A percentile compares a stretch with the other conserved stretches of the same genome.
Evolutionary conservation across 306 rosid species (phyloP).

Genomic region (Cucumis sativus): DNA sequence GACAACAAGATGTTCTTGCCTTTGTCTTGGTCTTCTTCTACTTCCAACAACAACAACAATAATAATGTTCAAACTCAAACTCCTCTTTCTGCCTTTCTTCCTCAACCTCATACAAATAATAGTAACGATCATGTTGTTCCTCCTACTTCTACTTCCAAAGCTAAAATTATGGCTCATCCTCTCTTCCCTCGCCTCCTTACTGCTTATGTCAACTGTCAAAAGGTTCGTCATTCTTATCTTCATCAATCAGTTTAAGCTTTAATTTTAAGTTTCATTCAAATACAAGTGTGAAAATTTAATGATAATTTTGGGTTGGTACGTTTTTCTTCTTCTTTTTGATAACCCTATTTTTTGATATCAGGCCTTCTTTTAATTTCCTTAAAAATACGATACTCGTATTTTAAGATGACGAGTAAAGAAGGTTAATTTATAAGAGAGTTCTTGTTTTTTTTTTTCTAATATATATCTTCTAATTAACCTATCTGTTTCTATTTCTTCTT

Average conservation of each 20-base stretch:
- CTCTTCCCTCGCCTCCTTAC: conserved; percentile 25
- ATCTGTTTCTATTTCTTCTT: too few relatives aligned
- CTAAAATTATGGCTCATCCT: conserved; percentile 32
- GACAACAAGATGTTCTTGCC: conserved; percentile 25
- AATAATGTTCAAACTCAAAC: conserved; percentile 1
- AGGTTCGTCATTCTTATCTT: conserved; percentile 7
- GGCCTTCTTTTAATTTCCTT: too few relatives aligned
- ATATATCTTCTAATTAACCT: too few relatives aligned
- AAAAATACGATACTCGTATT: too few relatives aligned
- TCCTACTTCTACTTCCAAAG: conserved; percentile 4
- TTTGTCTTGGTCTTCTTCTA: conserved; percentile 14
- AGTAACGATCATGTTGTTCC: neutral
- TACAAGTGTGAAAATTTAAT: too few relatives aligned
- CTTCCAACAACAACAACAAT: neutral
- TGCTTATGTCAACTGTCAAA: conserved; percentile 17
- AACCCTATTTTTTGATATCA: too few relatives aligned
- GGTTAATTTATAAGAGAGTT: too few relatives aligned
- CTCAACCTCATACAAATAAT: conserved; percentile 13
- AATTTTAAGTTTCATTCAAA: too few relatives aligned
- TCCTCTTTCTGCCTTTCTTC: conserved; percentile 12
- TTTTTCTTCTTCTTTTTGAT: too few relatives aligned
- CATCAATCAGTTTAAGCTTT: neutral
- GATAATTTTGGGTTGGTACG: too few relatives aligned
- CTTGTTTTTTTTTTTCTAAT: too few relatives aligned
- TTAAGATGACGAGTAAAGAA: too few relatives aligned